Base-by-base conservation (phyloP, 345 rosid genomes). In the Cardamine resedifolia region DNA sequence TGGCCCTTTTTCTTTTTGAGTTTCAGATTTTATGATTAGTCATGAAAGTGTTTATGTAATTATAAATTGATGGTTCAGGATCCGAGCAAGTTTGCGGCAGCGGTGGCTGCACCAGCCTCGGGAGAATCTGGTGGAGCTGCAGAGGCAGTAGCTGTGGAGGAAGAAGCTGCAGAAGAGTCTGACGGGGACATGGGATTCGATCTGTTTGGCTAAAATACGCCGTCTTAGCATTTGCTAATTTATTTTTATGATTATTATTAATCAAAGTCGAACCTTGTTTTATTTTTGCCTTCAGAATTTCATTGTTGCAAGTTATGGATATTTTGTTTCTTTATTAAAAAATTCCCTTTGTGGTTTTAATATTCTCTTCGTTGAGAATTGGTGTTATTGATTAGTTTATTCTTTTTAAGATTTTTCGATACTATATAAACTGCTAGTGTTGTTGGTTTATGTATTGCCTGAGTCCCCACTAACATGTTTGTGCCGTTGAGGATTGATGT, bases 171-270 rank as follows among this genome's bases (percentile, higher is more conserved):
- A 0, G 96, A 93, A 43, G 97, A 88, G 83, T 88, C 96, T n/a
- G 98, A 93, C 33, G 97, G 78, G 1, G 96, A 93, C 76, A 83
- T 90, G 97, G 98, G 98, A 34, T 85, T 93, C 76, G 73, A 90
- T 75, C 82, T 90, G 30, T 87, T 90, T 43, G 96, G 88, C 58
- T 90, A 83, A 76, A 43, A 24, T 7, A 45, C 3, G 10, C 23
- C 3, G 14, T 9, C 60, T 10, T 51, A 4, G 10, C 43, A 36
- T 9, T 66, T 15, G 28, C 19, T n/a, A 51, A 19, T 64, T 64
- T 64, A 64, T 47, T 7, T 24, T 41, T 10, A 30, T 28, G 39
- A 30, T 24, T 41, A 14, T 8, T 19, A 38, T 11, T 12, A 39
- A 39, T 39, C 16, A 39, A 10, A 8, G 30, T 60, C 49, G 10